Percentiles rank a stretch among this genome's conserved stretches.
Conservation (phyloP, 345 rosid genomes). For the Sisymbrium irio region DNA sequence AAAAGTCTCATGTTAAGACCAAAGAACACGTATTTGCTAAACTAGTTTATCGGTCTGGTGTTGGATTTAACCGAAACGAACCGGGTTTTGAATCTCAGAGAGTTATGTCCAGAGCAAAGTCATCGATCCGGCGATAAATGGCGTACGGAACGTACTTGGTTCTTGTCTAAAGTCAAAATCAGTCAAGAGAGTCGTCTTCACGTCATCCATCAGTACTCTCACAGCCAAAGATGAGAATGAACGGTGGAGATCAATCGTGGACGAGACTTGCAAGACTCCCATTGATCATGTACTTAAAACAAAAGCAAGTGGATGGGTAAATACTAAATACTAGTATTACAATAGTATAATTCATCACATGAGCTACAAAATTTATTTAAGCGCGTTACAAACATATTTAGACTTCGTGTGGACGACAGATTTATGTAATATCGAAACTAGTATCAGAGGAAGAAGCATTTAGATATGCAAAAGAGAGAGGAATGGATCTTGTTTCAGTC, state of each 20-base stretch:
- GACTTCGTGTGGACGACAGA: conserved; percentile 34
- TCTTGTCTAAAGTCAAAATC: conserved; percentile 65
- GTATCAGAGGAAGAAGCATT: conserved; percentile 80
- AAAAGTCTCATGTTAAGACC: background rate
- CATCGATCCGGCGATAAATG: conserved; percentile 61
- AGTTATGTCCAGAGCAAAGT: conserved; percentile 48
- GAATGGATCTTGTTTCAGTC: conserved; percentile 64
- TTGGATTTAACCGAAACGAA: background rate
- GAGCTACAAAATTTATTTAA: background rate
- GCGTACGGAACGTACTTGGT: conserved; percentile 67
- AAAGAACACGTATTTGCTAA: background rate
- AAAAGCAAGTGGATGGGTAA: conserved; percentile 87
- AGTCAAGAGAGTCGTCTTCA: conserved; percentile 72
- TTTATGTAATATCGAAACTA: conserved; percentile 68
- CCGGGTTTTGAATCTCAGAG: conserved; percentile 40
- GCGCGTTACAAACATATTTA: background rate
- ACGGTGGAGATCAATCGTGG: conserved; percentile 56
- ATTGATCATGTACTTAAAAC: conserved; percentile 48
- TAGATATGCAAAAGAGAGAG: conserved; percentile 52
- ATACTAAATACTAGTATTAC: conserved; percentile 19
- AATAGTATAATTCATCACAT: background rate
- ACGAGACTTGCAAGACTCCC: conserved; percentile 67
- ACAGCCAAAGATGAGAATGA: conserved; percentile 60
- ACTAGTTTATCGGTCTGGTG: background rate
- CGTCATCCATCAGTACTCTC: conserved; percentile 84